Evolutionary conservation across 352 stramenopile genomes (phyloP), one percentile per base, ranked within the genome.

Genomic region (Phytopythium ostracodes): DNA sequence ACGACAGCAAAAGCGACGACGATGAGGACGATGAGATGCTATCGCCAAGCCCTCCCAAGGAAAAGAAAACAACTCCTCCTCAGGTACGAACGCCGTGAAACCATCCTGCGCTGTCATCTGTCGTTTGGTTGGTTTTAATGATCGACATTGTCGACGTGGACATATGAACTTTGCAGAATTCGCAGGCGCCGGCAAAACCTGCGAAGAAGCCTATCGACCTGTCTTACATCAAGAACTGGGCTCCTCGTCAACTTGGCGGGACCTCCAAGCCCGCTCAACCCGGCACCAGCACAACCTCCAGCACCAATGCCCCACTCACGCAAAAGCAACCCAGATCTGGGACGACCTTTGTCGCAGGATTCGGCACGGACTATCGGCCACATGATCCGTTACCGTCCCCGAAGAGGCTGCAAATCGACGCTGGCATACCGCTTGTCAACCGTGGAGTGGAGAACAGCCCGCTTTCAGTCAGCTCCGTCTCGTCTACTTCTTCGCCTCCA

Each of bases 401-500:
- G 4, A 87, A 84, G 58, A 71, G 67, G 2, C 71, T 76, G 43
- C 77, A 82, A 42, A 22, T 79, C 24, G 68, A 75, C 11, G 50
- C 54, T 18, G 61, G 59, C 42, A 46, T 65, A 11, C 56, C 65
- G 24, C 60, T 54, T 44, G 63, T 52, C 18, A 75, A 66, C 56
- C 71, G 65, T 2, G 62, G 71, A 38, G 67, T 60, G 1, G 73
- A 81, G 36, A 57, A 67, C 46, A 81, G 70, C 27, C 74, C 74
- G 12, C 29, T 71, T 1, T 88, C 80, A 10, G 76, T 79, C 17
- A 75, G 66, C 29, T 89, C 80, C 18, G 59, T 75, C 27, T 88
- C 81, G 27, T 90, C 81, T 0, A 61, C 71, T 14, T 90, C 81
- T 14, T 90, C 81, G 22, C 81, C 81, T 17, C 61, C 64, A 11